Base-by-base conservation (phyloP, 495 filamentous ascomycete genomes). In the Neurospora africana region DNA sequence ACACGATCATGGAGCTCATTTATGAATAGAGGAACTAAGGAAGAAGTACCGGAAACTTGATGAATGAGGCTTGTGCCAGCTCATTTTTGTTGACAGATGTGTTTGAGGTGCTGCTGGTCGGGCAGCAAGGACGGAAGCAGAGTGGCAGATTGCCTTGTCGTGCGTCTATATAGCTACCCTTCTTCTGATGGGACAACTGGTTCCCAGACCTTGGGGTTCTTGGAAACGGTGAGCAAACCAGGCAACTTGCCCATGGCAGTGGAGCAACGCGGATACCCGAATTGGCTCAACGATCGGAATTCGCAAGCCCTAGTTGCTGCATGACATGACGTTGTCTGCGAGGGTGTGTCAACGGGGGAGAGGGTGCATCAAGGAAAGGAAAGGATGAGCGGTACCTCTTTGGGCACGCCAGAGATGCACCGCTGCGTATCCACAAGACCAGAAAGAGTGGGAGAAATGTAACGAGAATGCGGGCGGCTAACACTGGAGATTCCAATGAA, bases 61-160 rank as follows among this genome's bases (percentile, higher is more conserved):
- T 38, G 43, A 47, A 53, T 70, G 73, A 69, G 71, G 68, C 67
- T 72, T 75, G 65, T 35, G 78, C 75, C 77, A 76, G 65, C 75
- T 68, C 79, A 80, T 80, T 61, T 33, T 33, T 61, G 58, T 69
- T 79, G 71, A 70, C 43, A 70, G 77, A 77, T 72, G 75, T 74
- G 70, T 74, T 65, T 53, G 44, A 72, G 69, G 53, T 74, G 72
- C 38, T 72, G 72, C 35, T 72, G 72, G 78, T 81, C 77, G 78
- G 80, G 80, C 79, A 81, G 38, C 79, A 81, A 81, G 74, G 35
- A 76, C 58, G 74, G 65, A 38, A 68, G 53, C 53, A 33, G 61
- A 75, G 39, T 41, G 70, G 61, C 40, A 35, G 69, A 69, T 69
- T 72, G 44, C 70, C 68, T 70, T 71, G 70, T 74, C 68, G 33